Evolutionary conservation across 208 protist species (phyloP), one percentile per base, ranked within the genome.

Genomic region (Leishmania martiniquensis): DNA sequence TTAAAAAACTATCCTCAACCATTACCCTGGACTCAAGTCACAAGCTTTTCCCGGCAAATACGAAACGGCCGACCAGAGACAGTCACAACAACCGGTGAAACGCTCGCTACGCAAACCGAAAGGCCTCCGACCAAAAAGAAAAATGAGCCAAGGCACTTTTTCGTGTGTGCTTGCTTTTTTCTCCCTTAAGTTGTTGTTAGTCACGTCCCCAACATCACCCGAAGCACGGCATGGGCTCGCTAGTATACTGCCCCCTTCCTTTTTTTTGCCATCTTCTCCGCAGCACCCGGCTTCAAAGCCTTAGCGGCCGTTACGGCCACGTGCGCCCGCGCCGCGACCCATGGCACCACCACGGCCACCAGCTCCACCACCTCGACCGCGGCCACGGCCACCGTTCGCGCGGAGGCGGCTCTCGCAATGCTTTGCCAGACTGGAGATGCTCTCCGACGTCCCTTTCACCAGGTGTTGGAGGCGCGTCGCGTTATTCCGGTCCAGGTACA

Each of bases 401-500:
- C 89, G 87, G 6, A 87, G 65, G 65, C 93, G 87, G 66, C 81
- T 87, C 39, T 94, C 91, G 39, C 83, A 89, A 79, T 90, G 91
- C 74, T 89, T 89, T 25, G 89, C 88, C 57, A 97, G 76, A 10
- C 87, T 85, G 51, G 83, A 81, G 63, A 96, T 86, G 65, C 85
- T 82, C 76, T 91, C 87, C 57, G 91, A 76, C 2, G 88, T 91
- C n/a, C 85, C 91, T 69, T 91, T 86, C 54, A 96, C 91, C 15
- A 95, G 60, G 74, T 97, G 91, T 84, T 97, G 93, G 45, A 97
- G 86, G 15, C 88, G 89, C n/a, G 87, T 96, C 60, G 80, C 82
- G 72, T 95, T 96, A 84, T 87, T 95, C 60, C 90, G 86, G 65
- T 96, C 93, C 45, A 97, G 86, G 75, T 89, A 88, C 51, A 97